Evolutionary conservation across 2,329 filamentous ascomycete species (phyloP).

Genomic region (Ceratocystis variospora): DNA sequence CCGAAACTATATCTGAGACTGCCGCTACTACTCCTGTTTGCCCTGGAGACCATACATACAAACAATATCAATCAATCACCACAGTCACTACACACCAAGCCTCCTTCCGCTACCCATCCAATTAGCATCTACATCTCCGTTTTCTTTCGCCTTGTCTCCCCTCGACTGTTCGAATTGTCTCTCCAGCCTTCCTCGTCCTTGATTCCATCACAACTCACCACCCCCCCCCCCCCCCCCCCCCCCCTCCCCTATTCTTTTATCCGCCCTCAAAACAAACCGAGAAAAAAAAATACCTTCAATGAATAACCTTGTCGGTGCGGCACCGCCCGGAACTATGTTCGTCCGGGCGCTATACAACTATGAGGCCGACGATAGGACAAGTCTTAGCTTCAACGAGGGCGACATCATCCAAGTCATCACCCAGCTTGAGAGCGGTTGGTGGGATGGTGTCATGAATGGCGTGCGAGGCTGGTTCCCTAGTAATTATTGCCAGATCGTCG

Average conservation of each 20-base stretch:
- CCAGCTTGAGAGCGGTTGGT: constrained; percentile 96
- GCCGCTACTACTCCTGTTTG: too few species aligned
- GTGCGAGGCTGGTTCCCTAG: constrained; percentile 98
- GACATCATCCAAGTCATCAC: constrained; percentile 98
- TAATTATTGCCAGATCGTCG: constrained; percentile 89
- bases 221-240: background rate
- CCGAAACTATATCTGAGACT: too few species aligned
- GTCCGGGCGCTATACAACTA: constrained; percentile 96
- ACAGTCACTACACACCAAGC: too few species aligned
- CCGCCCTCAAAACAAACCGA: background rate
- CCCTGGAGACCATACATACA: too few species aligned
- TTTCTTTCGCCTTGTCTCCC: background rate
- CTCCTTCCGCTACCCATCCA: too few species aligned
- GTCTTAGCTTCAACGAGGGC: constrained; percentile 89
- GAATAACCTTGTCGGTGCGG: constrained; percentile 48
- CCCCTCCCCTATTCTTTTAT: background rate
- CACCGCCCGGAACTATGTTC: constrained; percentile 60
- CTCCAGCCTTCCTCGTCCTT: background rate
- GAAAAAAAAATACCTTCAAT: constrained; percentile 27
- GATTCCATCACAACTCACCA: background rate
- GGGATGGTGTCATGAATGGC: constrained; percentile 96
- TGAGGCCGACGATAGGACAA: constrained; percentile 91
- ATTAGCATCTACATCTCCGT: too few species aligned
- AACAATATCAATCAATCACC: too few species aligned
- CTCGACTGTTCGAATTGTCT: background rate